phyloP scores from a whole-genome alignment of 257 asterid genomes.

The Penstemon davidsonii region DNA sequence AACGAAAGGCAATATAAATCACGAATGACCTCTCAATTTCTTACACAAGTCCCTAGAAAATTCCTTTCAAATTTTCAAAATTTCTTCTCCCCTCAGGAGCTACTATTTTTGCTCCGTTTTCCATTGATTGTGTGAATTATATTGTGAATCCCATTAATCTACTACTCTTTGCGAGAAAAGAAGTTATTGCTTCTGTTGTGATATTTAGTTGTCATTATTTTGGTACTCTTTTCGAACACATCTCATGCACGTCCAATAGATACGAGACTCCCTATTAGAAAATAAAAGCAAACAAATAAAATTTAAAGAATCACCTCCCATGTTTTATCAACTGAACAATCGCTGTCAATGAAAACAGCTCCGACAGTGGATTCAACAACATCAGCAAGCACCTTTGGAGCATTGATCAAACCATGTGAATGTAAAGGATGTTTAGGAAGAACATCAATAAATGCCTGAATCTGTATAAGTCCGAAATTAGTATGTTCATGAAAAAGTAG shows the following conservation, averaged over 20 bases:
- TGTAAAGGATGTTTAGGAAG: constrained; percentile 77
- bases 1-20: too few species aligned
- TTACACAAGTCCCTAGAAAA: too few species aligned
- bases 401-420: constrained; percentile 70
- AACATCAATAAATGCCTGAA: constrained; percentile 55
- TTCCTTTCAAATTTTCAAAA: too few species aligned
- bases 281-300: not conserved
- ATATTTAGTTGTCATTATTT: too few species aligned
- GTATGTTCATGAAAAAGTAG: constrained; percentile 16
- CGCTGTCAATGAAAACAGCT: constrained; percentile 74
- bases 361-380: constrained; percentile 86
- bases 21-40: too few species aligned
- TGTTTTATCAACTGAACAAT: constrained; percentile 59
- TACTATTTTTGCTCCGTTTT: too few species aligned
- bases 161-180: too few species aligned
- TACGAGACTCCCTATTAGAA: not conserved
- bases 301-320: constrained; percentile 58
- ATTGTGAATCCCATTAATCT: too few species aligned
- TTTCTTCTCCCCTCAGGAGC: too few species aligned
- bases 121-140: too few species aligned
- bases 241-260: not conserved
- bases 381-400: constrained; percentile 87
- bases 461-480: constrained; percentile 40
- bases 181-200: too few species aligned
- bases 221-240: too few species aligned